Evolutionary conservation across 1,284 basidiomycete species (phyloP), one percentile per base, ranked within the genome.

Genomic region (Pascua sp.): DNA sequence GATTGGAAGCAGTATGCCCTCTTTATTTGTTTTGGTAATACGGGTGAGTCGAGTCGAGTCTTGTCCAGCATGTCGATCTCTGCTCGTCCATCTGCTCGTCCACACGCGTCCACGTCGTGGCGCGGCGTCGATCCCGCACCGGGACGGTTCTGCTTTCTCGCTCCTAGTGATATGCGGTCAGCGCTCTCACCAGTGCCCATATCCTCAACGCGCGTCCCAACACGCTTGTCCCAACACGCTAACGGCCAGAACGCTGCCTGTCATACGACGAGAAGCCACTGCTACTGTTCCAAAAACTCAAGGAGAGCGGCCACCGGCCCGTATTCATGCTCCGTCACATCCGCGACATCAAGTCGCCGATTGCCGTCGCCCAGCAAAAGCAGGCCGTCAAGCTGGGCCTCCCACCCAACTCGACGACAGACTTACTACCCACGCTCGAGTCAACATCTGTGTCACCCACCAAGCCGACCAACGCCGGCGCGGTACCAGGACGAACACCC

Each of bases 251-350:
- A 74, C 86, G 96, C 38, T 99, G 96, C 79, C 78, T 99, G 57
- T 90, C 89, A 69, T 98, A 96, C 69, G 96, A 99, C 69, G 96
- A 99, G 78, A 98, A 98, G 73, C 96, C 96, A 0, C 80, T 99
- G 47, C 81, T 98, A 41, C 84, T 98, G 40, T 98, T 98, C 80
- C 95, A 98, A 76, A 92, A 90, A 73, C 84, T 98, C 49, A 98
- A 98, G 75, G 96, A 99, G 67, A 86, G 88, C 5, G 92, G 93
- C 74, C 96, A 97, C 79, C 93, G 94, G 62, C 94, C 96, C 0
- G 93, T 97, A 11, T 98, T 99, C 77, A 98, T 98, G 92, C 85
- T 98, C 43, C 89, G 97, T 57, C 94, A 98, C 68, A 96, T 98
- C 73, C 67, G 72, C 53, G 96, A 99, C 69, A 96, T 99, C 64